Percentiles rank a stretch among this genome's conserved stretches.
Evolutionary conservation across 169 alveolate genomes (phyloP).

Genomic region (Cystoisospora suis): DNA sequence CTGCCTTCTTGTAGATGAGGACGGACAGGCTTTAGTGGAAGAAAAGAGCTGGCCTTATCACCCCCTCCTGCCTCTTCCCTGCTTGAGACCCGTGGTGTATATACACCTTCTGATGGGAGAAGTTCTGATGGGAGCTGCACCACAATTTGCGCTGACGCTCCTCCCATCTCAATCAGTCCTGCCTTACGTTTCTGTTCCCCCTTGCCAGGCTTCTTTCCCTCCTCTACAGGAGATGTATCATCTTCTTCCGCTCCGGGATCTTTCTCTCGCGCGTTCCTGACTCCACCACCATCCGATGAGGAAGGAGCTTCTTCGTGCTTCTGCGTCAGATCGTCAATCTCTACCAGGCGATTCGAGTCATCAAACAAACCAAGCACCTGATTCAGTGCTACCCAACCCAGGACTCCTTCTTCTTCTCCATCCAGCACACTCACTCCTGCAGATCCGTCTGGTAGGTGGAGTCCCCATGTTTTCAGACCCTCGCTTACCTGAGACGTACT

Average conservation of each 20-base stretch:
- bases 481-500: background rate
- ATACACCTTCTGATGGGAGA: background rate
- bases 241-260: background rate
- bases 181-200: background rate
- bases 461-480: conserved; percentile 27
- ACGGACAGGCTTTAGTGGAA: background rate
- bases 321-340: background rate
- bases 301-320: background rate
- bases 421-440: conserved; percentile 35
- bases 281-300: background rate
- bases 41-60: background rate
- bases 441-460: background rate
- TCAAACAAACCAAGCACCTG: conserved; percentile 40
- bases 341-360: background rate
- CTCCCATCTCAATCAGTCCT: conserved; percentile 61
- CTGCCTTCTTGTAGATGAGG: background rate
- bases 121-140: conserved; percentile 20
- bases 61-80: background rate
- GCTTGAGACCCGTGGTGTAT: background rate
- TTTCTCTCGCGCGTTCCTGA: background rate
- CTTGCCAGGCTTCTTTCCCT: background rate
- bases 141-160: conserved; percentile 60
- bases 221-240: background rate
- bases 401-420: conserved; percentile 52
- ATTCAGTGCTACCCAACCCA: conserved; percentile 51